Conservation (phyloP, 2,329 filamentous ascomycete species). For the Venturia aucupariae region DNA sequence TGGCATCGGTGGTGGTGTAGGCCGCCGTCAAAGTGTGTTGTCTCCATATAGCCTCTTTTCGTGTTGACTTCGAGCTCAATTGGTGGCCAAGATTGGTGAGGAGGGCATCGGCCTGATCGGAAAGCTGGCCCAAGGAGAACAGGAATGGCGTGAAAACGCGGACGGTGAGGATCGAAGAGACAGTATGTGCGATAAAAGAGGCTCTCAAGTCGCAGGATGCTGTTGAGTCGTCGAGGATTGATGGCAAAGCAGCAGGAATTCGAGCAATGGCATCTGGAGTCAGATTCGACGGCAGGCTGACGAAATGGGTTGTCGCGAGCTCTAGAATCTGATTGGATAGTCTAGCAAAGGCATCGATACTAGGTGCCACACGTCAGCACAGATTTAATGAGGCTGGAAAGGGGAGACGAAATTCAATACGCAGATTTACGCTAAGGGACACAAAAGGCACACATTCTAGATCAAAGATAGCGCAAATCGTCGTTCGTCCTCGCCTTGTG, state of each 20-base stretch:
- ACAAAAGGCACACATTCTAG: neutral
- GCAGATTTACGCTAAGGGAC: constrained; percentile 1
- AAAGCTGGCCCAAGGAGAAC: constrained; percentile 45
- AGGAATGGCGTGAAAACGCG: constrained; percentile 50
- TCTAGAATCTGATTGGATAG: constrained; percentile 43
- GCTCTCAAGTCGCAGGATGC: constrained; percentile 44
- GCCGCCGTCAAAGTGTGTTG: constrained; percentile 49
- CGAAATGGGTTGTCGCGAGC: constrained; percentile 43
- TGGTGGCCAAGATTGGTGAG: constrained; percentile 47
- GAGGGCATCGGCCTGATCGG: constrained; percentile 47
- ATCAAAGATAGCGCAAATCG: constrained; percentile 1
- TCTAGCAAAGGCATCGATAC: constrained; percentile 43
- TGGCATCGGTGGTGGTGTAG: constrained; percentile 47
- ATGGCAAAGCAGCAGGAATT: constrained; percentile 43
- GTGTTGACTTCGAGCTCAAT: constrained; percentile 46
- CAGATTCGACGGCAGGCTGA: constrained; percentile 41
- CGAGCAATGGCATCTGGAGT: constrained; percentile 42
- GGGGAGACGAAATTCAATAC: constrained; percentile 3
- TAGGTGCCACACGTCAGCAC: constrained; percentile 21
- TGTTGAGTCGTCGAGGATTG: constrained; percentile 44
- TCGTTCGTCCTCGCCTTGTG: constrained; percentile 4
- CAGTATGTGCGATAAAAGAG: constrained; percentile 46
- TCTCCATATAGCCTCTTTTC: constrained; percentile 49
- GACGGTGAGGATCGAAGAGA: constrained; percentile 47
- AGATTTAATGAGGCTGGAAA: constrained; percentile 17